These are phyloP conservation scores for Lantana camara DNA, from an alignment of 257 asterid genomes.

Conservation along the genomic window DNA sequence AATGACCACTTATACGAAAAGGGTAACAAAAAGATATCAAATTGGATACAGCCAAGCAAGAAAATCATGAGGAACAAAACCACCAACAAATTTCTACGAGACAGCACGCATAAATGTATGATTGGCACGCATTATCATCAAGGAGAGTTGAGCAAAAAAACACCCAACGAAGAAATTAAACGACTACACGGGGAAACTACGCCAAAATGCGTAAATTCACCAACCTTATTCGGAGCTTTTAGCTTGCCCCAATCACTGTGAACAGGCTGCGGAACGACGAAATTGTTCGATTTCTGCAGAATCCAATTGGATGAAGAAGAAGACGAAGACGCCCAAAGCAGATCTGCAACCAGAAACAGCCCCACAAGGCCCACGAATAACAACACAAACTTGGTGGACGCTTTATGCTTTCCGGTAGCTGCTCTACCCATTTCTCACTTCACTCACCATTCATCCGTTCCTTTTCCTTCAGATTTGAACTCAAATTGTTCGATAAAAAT, in stretches of 20 bases:
- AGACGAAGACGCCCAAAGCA: conserved; percentile 75
- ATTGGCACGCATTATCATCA: conserved; percentile 14
- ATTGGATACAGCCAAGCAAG: not conserved
- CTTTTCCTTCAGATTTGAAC: conserved; percentile 1
- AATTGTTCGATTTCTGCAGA: conserved; percentile 27
- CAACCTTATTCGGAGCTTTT: conserved; percentile 33
- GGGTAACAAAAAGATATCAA: not conserved
- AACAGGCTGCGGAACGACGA: conserved; percentile 33
- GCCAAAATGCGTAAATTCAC: conserved; percentile 15
- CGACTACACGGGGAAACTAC: not conserved
- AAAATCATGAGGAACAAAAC: not conserved
- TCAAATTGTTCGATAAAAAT: not conserved
- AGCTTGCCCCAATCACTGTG: conserved; percentile 2
- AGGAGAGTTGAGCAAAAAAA: not conserved
- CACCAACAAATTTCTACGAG: not conserved
- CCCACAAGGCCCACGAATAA: conserved; percentile 60
- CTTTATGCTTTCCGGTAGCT: conserved; percentile 44
- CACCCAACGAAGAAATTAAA: conserved; percentile 2
- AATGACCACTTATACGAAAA: not conserved
- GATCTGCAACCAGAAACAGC: conserved; percentile 63
- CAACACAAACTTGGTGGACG: conserved; percentile 56
- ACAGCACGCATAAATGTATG: not conserved
- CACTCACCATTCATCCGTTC: conserved; percentile 17
- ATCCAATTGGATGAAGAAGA: conserved; percentile 41
- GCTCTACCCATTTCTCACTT: conserved; percentile 44